phyloP scores from a whole-genome alignment of 768 basidiomycete genomes.

The Xerocomellus chrysenteron region DNA sequence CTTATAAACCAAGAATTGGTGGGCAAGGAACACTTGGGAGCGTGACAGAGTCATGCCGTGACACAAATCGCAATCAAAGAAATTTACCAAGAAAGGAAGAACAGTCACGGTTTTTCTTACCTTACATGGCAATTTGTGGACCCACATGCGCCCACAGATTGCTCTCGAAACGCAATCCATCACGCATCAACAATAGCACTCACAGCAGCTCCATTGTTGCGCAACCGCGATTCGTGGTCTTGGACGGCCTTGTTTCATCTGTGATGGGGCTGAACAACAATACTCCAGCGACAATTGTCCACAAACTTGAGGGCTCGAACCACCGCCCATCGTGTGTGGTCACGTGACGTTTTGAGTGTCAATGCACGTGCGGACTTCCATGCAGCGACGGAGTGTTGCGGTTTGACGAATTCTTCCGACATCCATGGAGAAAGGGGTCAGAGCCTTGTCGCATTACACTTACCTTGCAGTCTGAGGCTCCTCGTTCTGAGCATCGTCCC shows the following conservation, averaged over 20 bases:
- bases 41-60: slow-evolving; percentile 32
- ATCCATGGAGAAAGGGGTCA: not conserved
- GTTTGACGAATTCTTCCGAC: not conserved
- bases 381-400: not conserved
- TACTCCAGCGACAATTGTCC: slow-evolving; percentile 4
- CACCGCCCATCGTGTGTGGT: not conserved
- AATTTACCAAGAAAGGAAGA: slow-evolving; percentile 23
- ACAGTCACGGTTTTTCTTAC: slow-evolving; percentile 8
- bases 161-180: slow-evolving; percentile 27
- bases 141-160: slow-evolving; percentile 27
- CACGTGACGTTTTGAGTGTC: not conserved
- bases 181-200: slow-evolving; percentile 10
- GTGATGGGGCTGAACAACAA: not conserved
- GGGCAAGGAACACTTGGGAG: slow-evolving; percentile 2
- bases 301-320: not conserved
- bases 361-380: not conserved
- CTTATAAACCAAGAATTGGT: slow-evolving; percentile 26
- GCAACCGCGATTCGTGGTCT: not conserved
- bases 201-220: not conserved
- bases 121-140: slow-evolving; percentile 28
- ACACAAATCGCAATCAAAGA: slow-evolving; percentile 31
- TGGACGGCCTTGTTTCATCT: not conserved
- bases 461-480: not conserved
- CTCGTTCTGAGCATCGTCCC: not conserved
- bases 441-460: not conserved